Base-by-base conservation (phyloP, 371 early-diverging fungal species). In the Encephalitozoon intestinalis region DNA sequence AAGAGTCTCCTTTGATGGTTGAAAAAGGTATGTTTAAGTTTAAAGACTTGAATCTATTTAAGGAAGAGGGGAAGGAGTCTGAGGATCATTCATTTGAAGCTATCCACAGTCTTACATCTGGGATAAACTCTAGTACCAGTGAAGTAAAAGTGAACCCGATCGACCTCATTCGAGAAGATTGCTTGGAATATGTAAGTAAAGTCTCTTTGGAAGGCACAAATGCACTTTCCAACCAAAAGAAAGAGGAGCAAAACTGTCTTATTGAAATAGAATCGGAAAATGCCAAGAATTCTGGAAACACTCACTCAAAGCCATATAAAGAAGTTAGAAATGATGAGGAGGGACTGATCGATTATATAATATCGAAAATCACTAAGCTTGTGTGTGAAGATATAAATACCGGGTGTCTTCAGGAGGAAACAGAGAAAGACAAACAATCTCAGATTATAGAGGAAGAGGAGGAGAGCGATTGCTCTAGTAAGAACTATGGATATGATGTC, bases 111-210 rank as follows among this genome's bases (percentile, higher is more conserved):
- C 6, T 1, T 15, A 21, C 6, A 0, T 18, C 12, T 34, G 28
- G 6, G 15, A 4, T 15, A 9, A 2, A 12, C 0, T 18, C 58
- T 11, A 58, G 28, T n/a, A 11, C 21, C 34, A 58, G 21, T 12
- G 58, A 58, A 34, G 58, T 58, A 21, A 58, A 34, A 12, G 58
- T 58, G 58, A 58, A 58, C 34, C 58, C 30, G 9, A 58, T 58
- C 34, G 58, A 58, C 34, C 15, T 30, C 5, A 7, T 15, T 34
- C 58, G 15, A 34, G 37, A 58, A 28, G 58, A 58, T n/a, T n/a
- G 15, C 5, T 28, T 58, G 31, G 21, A n/a, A 37, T 31, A 34
- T 34, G 28, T n/a, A 30, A 58, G 6, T 7, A 34, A 58, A n/a
- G 28, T 1, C 37, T 2, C 28, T 28, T 34, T 12, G 12, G 34